These are phyloP conservation scores for Lactifluus echinatus DNA, from an alignment of 768 basidiomycete genomes.

Conservation along the genomic window DNA sequence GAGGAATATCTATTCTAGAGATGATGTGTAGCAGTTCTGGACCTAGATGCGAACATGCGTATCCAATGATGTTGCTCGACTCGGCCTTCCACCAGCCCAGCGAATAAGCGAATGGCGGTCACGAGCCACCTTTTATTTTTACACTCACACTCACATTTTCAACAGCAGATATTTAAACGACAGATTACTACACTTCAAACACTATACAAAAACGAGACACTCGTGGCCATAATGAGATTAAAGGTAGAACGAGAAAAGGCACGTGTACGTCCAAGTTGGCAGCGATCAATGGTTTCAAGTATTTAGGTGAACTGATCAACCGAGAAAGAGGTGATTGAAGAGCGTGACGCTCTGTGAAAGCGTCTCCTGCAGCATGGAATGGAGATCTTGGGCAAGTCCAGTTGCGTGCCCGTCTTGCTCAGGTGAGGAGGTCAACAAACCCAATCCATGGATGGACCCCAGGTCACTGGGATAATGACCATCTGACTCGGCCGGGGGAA, in stretches of 20 bases:
- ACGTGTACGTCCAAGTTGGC: background rate
- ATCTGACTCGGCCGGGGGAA: background rate
- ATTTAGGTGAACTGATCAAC: too few species aligned
- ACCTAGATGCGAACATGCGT: too few species aligned
- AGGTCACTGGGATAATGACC: too few species aligned
- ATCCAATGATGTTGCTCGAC: too few species aligned
- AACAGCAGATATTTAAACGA: too few species aligned
- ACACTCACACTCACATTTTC: too few species aligned
- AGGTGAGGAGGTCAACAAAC: background rate
- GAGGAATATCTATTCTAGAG: too few species aligned
- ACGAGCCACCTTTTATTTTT: too few species aligned
- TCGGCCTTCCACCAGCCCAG: too few species aligned
- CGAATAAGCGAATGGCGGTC: too few species aligned
- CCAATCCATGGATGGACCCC: background rate
- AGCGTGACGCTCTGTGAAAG: background rate
- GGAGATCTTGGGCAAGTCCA: background rate
- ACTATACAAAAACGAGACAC: background rate
- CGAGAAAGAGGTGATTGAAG: background rate
- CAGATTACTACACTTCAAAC: background rate
- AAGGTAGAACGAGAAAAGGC: background rate
- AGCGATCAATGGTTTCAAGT: too few species aligned
- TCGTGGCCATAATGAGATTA: background rate
- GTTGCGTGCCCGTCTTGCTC: background rate
- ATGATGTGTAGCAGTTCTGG: too few species aligned
- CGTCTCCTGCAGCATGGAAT: background rate